Evolutionary conservation across 805 yeast species (phyloP).

Genomic region (Millerozyma miso): DNA sequence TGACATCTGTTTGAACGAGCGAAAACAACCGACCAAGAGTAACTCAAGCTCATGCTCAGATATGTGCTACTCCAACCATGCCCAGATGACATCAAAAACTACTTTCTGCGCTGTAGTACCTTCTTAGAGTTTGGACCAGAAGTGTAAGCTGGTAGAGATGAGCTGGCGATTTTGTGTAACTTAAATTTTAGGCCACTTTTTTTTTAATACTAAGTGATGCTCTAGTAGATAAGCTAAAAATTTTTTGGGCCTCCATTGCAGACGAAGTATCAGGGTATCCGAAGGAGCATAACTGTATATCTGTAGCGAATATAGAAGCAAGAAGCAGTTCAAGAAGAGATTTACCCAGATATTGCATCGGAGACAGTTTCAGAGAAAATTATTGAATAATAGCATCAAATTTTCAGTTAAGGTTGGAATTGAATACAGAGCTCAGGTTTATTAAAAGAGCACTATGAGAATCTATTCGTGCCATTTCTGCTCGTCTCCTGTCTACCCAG

Average conservation of each 20-base stretch:
- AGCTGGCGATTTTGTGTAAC: not conserved
- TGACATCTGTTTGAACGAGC: too few relatives aligned
- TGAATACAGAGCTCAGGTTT: too few relatives aligned
- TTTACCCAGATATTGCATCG: not conserved
- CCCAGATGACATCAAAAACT: too few relatives aligned
- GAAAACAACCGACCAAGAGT: too few relatives aligned
- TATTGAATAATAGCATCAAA: not conserved
- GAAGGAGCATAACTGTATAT: not conserved
- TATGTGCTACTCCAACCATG: too few relatives aligned
- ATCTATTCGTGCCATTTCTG: conserved; percentile 92
- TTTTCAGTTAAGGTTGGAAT: not conserved
- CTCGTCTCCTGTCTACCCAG: conserved; percentile 84
- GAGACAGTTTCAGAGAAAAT: not conserved
- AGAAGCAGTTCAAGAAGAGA: not conserved
- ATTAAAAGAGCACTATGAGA: conserved; percentile 52
- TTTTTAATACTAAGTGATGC: not conserved
- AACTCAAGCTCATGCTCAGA: too few relatives aligned
- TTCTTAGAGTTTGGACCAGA: too few relatives aligned
- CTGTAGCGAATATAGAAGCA: not conserved
- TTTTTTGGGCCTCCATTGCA: not conserved
- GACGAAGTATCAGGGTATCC: not conserved
- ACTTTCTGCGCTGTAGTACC: too few relatives aligned
- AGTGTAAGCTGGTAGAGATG: not conserved
- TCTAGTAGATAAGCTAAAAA: not conserved
- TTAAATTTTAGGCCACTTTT: not conserved